Evolutionary conservation across 2,329 filamentous ascomycete genomes (phyloP).

Genomic region (Chaetothyriales sp.): DNA sequence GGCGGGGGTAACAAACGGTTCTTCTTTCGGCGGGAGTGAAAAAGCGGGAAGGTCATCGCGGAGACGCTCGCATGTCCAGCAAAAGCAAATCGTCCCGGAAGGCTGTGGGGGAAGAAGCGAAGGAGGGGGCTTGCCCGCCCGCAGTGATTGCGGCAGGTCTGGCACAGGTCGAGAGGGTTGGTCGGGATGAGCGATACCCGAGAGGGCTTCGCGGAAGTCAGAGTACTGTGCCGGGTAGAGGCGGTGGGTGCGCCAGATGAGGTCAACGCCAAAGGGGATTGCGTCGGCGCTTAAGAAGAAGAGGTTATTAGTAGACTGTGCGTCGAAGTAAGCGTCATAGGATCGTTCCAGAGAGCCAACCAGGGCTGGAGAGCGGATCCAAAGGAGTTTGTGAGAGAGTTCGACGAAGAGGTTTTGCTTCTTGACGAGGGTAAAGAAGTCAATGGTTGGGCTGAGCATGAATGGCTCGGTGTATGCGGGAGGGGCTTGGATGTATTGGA

Average conservation of each 20-base stretch:
- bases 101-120: not conserved
- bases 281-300: not conserved
- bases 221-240: slow-evolving; percentile 7
- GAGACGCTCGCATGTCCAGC: slow-evolving; percentile 13
- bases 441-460: slow-evolving; percentile 1
- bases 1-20: too few relatives aligned
- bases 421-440: slow-evolving; percentile 6
- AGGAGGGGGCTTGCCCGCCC: not conserved
- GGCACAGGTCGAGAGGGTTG: not conserved
- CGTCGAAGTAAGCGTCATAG: not conserved
- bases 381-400: slow-evolving; percentile 5
- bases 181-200: not conserved
- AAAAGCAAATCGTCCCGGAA: slow-evolving; percentile 3
- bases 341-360: slow-evolving; percentile 7
- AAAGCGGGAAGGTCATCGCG: slow-evolving; percentile 3
- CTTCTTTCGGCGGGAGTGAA: not conserved
- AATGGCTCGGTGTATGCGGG: slow-evolving; percentile 7
- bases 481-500: slow-evolving; percentile 9
- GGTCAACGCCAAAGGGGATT: slow-evolving; percentile 1
- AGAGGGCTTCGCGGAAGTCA: not conserved
- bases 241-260: slow-evolving; percentile 11
- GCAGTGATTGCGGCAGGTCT: not conserved
- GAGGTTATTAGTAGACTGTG: not conserved
- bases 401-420: slow-evolving; percentile 5
- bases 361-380: slow-evolving; percentile 11